Percentiles rank a stretch among this genome's conserved stretches.
phyloP scores from a whole-genome alignment of 1,139 yeast species.

The Yamadazyma siamensis region DNA sequence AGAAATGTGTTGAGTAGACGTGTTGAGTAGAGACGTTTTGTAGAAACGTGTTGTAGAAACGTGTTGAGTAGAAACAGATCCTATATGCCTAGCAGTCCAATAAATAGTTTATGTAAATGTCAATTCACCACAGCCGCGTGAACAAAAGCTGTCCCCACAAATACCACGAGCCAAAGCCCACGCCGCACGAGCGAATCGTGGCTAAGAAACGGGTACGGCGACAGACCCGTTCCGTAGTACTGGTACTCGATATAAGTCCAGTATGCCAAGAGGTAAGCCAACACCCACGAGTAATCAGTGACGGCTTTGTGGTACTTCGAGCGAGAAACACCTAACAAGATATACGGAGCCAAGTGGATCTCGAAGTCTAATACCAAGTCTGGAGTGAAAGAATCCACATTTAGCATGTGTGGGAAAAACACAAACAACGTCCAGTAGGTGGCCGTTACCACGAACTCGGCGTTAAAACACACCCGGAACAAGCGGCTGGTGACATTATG shows the following conservation, averaged over 20 bases:
- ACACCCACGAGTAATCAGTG: not conserved
- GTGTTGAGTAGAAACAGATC: no score
- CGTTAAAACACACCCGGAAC: slow-evolving; percentile 11
- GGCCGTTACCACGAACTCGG: slow-evolving; percentile 21
- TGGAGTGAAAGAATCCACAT: slow-evolving; percentile 18
- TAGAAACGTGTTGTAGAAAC: no score
- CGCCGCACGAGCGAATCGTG: slow-evolving; percentile 2
- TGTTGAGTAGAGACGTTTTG: no score
- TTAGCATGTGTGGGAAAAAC: slow-evolving; percentile 18
- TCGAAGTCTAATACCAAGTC: slow-evolving; percentile 17
- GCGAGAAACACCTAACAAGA: slow-evolving; percentile 6
- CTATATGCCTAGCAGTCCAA: no score
- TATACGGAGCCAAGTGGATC: slow-evolving; percentile 23
- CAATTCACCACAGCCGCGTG: no score
- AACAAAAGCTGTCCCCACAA: no score
- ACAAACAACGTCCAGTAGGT: slow-evolving; percentile 21
- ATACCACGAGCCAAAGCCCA: slow-evolving; percentile 8
- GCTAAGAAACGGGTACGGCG: slow-evolving; percentile 11
- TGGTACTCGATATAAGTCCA: slow-evolving; percentile 10
- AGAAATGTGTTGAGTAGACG: no score
- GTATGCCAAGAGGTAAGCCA: slow-evolving; percentile 4
- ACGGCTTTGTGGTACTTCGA: not conserved
- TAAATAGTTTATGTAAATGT: no score
- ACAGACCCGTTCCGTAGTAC: slow-evolving; percentile 6
- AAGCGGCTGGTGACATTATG: no score